Evolutionary conservation across 768 basidiomycete genomes (phyloP), one percentile per base, ranked within the genome.

Genomic region (Podaxis mareebaensis): DNA sequence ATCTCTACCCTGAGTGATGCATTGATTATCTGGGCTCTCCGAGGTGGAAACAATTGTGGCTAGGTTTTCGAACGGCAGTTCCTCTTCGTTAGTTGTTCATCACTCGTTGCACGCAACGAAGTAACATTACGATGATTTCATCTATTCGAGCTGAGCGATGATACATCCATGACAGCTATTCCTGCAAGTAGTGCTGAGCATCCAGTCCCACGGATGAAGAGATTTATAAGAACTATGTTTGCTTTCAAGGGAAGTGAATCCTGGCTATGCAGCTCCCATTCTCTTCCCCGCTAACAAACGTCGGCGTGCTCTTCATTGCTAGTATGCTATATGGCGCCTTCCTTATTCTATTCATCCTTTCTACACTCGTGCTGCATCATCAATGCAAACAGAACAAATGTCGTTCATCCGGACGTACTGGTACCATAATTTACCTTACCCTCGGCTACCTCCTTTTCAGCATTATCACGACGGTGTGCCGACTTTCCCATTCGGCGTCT

Each of bases 381-480:
- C 59, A 60, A 53, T 20, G 36, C 17, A 39, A 39, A 15, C 20
- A 39, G 5, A 40, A 24, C 39, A 40, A 39, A 22, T 5, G 24
- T 10, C 49, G 26, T 3, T 26, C 51, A 4, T 60, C 51, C 5
- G 44, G 44, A 17, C 44, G 10, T 10, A 10, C 20, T 46, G 38
- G 59, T 53, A 60, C 59, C 22, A 60, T 13, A 8, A 20, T 60
- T 3, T 60, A 60, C 49, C 51, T 60, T 3, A 39, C 59, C 4
- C 38, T 60, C 24, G 38, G 49, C 17, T 60, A 60, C 10, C 11
- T 60, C 3, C 26, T 52, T 13, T 52, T 60, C 39, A 13, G 22
- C 13, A 3, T 60, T 8, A 10, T 53, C 8, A 52, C 59, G 3
- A 7, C 26, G 36, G 59, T 60, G 6, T 3, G 44, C 5, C 13